Conservation (phyloP, 148 eudicot species). For the Rhododendron vialii region DNA sequence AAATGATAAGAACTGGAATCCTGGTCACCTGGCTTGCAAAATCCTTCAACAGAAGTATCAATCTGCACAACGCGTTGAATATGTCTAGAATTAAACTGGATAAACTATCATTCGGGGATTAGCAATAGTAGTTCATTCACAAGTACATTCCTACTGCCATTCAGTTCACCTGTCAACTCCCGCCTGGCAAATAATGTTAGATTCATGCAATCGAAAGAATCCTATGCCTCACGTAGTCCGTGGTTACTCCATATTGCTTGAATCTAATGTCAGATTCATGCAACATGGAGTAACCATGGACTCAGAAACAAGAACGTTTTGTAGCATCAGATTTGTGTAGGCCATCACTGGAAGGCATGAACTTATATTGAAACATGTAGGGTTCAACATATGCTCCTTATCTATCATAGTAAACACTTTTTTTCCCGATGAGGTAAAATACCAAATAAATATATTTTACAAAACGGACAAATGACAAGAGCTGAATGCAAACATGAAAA, state of each 20-base stretch:
- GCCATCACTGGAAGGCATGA: not conserved
- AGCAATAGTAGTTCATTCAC: not conserved
- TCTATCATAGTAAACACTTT: not conserved
- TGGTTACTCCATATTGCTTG: not conserved
- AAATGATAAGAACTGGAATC: conserved; percentile 19
- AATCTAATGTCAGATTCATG: not conserved
- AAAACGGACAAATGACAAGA: not conserved
- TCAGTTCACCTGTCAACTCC: not conserved
- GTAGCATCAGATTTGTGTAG: not conserved
- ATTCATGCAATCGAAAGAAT: not conserved
- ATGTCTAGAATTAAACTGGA: not conserved
- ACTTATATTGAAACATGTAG: not conserved
- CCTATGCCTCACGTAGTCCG: not conserved
- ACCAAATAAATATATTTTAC: not conserved
- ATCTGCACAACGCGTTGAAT: conserved; percentile 18
- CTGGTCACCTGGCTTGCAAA: conserved; percentile 14
- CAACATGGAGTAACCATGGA: not conserved
- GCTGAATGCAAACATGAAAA: conserved; percentile 1
- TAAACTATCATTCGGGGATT: not conserved
- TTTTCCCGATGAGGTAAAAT: not conserved
- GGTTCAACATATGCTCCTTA: not conserved
- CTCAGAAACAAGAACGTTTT: not conserved
- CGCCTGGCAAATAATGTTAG: not conserved
- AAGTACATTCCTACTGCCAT: not conserved
- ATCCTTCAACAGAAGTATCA: conserved; percentile 25